Evolutionary conservation across 73 alveolate species (phyloP).

Genomic region (Stentor roeselii): DNA sequence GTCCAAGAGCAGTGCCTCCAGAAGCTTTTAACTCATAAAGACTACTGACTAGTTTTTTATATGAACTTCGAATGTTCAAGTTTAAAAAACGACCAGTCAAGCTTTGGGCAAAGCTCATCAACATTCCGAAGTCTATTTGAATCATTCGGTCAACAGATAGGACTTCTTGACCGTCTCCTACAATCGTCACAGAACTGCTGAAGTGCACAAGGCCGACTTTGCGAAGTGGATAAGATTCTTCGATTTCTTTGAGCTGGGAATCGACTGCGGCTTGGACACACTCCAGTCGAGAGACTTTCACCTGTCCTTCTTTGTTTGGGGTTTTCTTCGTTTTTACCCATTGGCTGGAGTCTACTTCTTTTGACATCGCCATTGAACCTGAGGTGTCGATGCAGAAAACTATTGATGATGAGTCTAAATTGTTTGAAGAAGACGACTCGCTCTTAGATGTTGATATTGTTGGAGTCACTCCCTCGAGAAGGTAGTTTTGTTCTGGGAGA

Average conservation of each 20-base stretch:
- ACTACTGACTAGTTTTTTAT: slow-evolving; percentile 40
- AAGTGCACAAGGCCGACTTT: slow-evolving; percentile 89
- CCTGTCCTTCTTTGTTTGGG: slow-evolving; percentile 38
- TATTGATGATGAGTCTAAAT: slow-evolving; percentile 38
- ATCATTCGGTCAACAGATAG: slow-evolving; percentile 67
- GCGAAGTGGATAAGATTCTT: slow-evolving; percentile 60
- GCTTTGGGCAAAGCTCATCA: slow-evolving; percentile 39
- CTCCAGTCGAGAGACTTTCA: slow-evolving; percentile 42
- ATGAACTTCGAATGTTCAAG: slow-evolving; percentile 53
- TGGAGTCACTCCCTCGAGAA: slow-evolving; percentile 43
- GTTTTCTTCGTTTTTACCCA: slow-evolving; percentile 30
- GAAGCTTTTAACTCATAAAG: slow-evolving; percentile 61
- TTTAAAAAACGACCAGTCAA: slow-evolving; percentile 40
- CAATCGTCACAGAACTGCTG: slow-evolving; percentile 70
- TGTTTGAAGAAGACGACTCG: not conserved
- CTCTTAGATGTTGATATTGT: slow-evolving; percentile 32
- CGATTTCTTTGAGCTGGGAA: slow-evolving; percentile 60
- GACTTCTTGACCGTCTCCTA: slow-evolving; percentile 86
- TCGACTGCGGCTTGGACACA: slow-evolving; percentile 43
- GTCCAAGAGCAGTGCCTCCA: slow-evolving; percentile 95
- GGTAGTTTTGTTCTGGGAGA: slow-evolving; percentile 40
- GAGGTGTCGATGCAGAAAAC: slow-evolving; percentile 82
- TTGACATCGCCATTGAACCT: slow-evolving; percentile 87
- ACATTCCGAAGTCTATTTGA: slow-evolving; percentile 49
- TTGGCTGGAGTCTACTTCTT: slow-evolving; percentile 61